Conservation (phyloP, 495 filamentous ascomycete genomes). For the Talaromyces liani region DNA sequence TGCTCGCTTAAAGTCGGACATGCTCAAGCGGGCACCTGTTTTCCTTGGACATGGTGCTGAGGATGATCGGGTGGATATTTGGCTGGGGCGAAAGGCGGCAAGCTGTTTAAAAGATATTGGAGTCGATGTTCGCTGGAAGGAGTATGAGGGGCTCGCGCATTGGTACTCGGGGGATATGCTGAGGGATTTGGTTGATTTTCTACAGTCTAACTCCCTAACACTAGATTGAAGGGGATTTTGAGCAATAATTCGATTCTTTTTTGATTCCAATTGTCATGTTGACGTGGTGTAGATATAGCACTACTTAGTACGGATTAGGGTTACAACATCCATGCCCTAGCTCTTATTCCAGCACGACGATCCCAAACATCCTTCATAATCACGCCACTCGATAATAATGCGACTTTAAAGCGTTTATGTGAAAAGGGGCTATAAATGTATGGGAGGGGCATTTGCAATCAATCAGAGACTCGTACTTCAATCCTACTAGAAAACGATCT, state of each 20-base stretch:
- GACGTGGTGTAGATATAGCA: background rate
- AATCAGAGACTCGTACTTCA: background rate
- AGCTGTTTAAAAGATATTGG: conserved; percentile 29
- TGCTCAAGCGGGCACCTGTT: conserved; percentile 21
- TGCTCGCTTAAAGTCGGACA: background rate
- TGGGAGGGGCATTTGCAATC: background rate
- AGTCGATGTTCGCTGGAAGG: conserved; percentile 30
- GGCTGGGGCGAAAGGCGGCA: conserved; percentile 27
- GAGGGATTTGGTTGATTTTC: background rate
- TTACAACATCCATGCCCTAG: background rate
- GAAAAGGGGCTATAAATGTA: background rate
- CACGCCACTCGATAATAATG: background rate
- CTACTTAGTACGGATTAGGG: background rate
- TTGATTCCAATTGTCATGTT: background rate
- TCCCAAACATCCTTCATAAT: background rate
- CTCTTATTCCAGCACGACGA: background rate
- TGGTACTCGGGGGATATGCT: conserved; percentile 39
- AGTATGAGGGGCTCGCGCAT: conserved; percentile 42
- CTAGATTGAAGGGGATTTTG: background rate
- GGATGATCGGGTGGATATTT: conserved; percentile 36
- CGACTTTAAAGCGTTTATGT: background rate
- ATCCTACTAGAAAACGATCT: background rate
- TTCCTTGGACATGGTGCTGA: conserved; percentile 42
- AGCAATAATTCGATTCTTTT: background rate
- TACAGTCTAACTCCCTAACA: background rate